Evolutionary conservation across 2,329 filamentous ascomycete genomes (phyloP), one percentile per base, ranked within the genome.

Genomic region (Botrytis cinerea): DNA sequence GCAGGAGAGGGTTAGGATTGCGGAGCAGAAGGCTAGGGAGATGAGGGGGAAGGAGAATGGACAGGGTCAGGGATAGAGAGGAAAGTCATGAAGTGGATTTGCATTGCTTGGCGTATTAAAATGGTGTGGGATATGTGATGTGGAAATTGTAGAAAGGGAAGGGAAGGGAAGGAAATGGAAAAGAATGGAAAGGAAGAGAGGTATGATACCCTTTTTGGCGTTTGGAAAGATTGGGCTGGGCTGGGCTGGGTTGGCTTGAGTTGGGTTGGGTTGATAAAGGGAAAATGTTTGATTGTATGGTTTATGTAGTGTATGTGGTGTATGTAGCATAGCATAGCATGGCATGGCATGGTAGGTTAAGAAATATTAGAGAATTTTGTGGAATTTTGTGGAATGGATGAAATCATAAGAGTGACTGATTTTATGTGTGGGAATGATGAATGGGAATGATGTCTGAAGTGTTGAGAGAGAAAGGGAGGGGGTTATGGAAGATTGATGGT

Each of bases 201-300:
- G n/a, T 32, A 48, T 35, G 62, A 66, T 66, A 66, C 62, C 62
- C 62, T 48, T 66, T 66, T 66, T 35, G 43, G 43, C 62, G 43
- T 64, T 64, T 43, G 25, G 8, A 28, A 45, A 25, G 14, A 54
- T 18, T 59, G 54, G 18, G 57, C 28, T 59, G 51, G 54, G n/a
- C 12, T 57, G n/a, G 14, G 35, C 6, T 35, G 35, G 35, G 5
- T 35, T 35, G 35, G 6, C 5, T 35, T 35, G 35, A 35, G 5
- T 32, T 57, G 45, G 20, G 18, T 54, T 57, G 51, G 10, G 22
- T 48, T 25, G 22, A 4, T 48, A 25, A 4, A 25, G 8, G 46
- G 9, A 32, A 4, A 60, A 12, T 35, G 6, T 4, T 35, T 22
- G 57, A 22, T 20, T 35, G 18, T 4, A 12, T 10, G 9, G 18